Evolutionary conservation across 2,329 filamentous ascomycete species (phyloP).

Genomic region (Bipolaris cookei): DNA sequence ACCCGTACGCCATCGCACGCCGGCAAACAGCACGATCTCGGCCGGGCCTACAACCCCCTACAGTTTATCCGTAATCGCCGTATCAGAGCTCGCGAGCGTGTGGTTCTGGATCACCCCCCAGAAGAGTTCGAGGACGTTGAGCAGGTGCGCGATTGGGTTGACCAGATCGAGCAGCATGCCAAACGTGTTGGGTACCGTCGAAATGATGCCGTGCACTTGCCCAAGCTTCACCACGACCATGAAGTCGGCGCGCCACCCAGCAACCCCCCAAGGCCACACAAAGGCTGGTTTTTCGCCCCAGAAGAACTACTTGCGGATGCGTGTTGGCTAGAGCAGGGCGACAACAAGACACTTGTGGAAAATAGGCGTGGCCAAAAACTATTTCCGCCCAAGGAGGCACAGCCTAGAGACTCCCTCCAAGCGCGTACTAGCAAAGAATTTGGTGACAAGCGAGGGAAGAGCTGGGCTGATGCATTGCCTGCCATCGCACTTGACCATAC

Average conservation of each 20-base stretch:
- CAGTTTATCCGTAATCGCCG: slow-evolving; percentile 93
- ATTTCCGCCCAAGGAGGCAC: slow-evolving; percentile 54
- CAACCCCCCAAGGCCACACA: slow-evolving; percentile 73
- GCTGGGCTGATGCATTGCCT: slow-evolving; percentile 42
- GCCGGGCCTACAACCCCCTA: slow-evolving; percentile 84
- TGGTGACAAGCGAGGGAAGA: slow-evolving; percentile 40
- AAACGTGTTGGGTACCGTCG: slow-evolving; percentile 46
- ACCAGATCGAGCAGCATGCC: slow-evolving; percentile 65
- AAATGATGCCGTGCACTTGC: slow-evolving; percentile 45
- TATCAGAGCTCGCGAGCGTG: slow-evolving; percentile 78
- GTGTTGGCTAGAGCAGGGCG: slow-evolving; percentile 84
- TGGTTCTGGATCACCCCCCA: slow-evolving; percentile 72
- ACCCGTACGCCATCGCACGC: slow-evolving; percentile 48
- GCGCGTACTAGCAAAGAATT: slow-evolving; percentile 46
- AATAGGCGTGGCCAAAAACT: slow-evolving; percentile 78
- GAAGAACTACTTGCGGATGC: slow-evolving; percentile 87
- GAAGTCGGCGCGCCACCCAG: slow-evolving; percentile 36
- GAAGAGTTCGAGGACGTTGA: slow-evolving; percentile 79
- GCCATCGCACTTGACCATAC: slow-evolving; percentile 34
- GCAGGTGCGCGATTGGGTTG: slow-evolving; percentile 77
- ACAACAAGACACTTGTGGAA: slow-evolving; percentile 81
- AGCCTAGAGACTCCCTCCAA: slow-evolving; percentile 37
- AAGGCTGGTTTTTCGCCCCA: slow-evolving; percentile 85
- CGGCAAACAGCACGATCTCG: slow-evolving; percentile 55
- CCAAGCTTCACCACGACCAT: slow-evolving; percentile 40